Conservation (phyloP, 176 grass and related monocot genomes). For the Hordeum vulgare region MorexV3_pseudomolecules_assembly NC_058518.1:512931633-512932132, state of each 20-base stretch:
- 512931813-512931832: neutral
- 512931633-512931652: neutral
- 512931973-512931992: neutral
- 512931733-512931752: too few species aligned
- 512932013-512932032: neutral
- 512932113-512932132: neutral
- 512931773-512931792: too few species aligned
- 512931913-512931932: rapidly evolving
- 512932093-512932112: slow-evolving; percentile 18
- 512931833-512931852: neutral
- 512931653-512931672: neutral
- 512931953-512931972: neutral
- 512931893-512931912: neutral
- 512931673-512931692: neutral
- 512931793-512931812: too few species aligned
- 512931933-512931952: slow-evolving; percentile 17
- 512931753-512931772: too few species aligned
- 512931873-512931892: neutral
- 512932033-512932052: neutral
- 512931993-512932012: neutral
- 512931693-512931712: neutral
- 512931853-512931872: neutral
- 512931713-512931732: too few species aligned
- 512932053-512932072: slow-evolving; percentile 1
- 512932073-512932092: slow-evolving; percentile 1